Conservation (phyloP, 345 rosid species). For the Fremontodendron californicum region DNA sequence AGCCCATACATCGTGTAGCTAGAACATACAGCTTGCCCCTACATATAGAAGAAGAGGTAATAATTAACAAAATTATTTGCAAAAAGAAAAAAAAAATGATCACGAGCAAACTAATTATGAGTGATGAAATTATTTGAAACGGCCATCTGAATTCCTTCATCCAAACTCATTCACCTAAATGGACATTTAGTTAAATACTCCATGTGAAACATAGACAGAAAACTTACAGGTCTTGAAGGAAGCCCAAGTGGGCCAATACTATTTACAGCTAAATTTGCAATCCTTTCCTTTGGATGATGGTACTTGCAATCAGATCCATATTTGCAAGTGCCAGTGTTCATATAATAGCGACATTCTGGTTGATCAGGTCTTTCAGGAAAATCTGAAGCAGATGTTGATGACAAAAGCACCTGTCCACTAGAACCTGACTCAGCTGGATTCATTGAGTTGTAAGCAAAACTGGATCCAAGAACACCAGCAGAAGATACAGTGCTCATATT, state of each 20-base stretch:
- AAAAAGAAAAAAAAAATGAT: too few species aligned
- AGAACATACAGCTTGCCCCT: conserved; percentile 71
- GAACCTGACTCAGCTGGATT: conserved; percentile 50
- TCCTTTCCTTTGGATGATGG: conserved; percentile 71
- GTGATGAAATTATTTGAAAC: not conserved
- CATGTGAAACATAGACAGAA: conserved; percentile 7
- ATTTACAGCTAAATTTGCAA: conserved; percentile 36
- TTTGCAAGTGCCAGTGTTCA: too few species aligned
- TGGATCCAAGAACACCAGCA: conserved; percentile 39
- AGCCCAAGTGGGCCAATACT: too few species aligned
- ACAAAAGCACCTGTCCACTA: conserved; percentile 37
- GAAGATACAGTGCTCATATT: conserved; percentile 36
- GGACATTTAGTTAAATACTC: not conserved
- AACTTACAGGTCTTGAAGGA: too few species aligned
- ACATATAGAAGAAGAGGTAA: conserved; percentile 18
- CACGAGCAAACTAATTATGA: not conserved
- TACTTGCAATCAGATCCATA: conserved; percentile 79
- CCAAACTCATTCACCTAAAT: not conserved
- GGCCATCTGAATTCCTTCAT: not conserved
- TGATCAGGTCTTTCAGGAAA: too few species aligned
- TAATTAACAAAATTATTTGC: not conserved
- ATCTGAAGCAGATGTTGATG: conserved; percentile 28
- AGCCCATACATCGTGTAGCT: conserved; percentile 55
- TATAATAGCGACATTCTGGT: too few species aligned
- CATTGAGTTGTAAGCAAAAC: conserved; percentile 37